Conservation (phyloP, 1,139 yeast genomes). For the Debaryomycetaceae sp. region DNA sequence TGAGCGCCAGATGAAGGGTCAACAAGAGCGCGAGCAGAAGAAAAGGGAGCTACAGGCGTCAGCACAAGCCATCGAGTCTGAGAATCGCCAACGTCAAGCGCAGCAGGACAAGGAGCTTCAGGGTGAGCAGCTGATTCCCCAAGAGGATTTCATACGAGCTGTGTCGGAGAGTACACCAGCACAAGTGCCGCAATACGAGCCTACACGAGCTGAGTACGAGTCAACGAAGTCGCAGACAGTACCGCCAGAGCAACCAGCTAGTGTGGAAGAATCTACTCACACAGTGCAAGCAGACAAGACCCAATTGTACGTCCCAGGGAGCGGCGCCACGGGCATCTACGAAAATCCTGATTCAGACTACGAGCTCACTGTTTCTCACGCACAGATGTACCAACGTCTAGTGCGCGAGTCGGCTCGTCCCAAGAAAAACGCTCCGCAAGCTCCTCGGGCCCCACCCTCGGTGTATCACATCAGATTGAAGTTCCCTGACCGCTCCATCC, state of each 20-base stretch:
- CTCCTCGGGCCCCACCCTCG: conserved; percentile 4
- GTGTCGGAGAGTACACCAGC: neutral
- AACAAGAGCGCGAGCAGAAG: conserved; percentile 5
- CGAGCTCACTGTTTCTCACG: conserved; percentile 51
- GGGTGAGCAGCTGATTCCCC: neutral
- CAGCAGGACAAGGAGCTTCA: neutral
- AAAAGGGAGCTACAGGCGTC: conserved; percentile 5
- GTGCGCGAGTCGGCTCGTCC: conserved; percentile 38
- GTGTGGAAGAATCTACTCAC: neutral
- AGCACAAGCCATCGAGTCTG: neutral
- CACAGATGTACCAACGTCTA: conserved; percentile 48
- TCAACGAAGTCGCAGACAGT: neutral
- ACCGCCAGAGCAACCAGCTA: neutral
- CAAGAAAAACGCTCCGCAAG: conserved; percentile 12
- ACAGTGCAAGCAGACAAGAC: neutral
- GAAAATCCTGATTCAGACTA: conserved; percentile 48
- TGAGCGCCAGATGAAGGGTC: conserved; percentile 17
- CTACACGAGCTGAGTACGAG: too few relatives aligned
- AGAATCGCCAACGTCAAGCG: neutral
- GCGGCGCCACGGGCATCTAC: conserved; percentile 14
- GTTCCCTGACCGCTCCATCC: conserved; percentile 50
- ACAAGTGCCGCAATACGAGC: neutral
- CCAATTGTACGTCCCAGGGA: conserved; percentile 21
- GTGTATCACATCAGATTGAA: conserved; percentile 42
- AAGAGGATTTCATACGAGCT: neutral